These are phyloP conservation scores for Blastobotrys serpentis DNA, from an alignment of 1,139 yeast species.

Conservation along the genomic window DNA sequence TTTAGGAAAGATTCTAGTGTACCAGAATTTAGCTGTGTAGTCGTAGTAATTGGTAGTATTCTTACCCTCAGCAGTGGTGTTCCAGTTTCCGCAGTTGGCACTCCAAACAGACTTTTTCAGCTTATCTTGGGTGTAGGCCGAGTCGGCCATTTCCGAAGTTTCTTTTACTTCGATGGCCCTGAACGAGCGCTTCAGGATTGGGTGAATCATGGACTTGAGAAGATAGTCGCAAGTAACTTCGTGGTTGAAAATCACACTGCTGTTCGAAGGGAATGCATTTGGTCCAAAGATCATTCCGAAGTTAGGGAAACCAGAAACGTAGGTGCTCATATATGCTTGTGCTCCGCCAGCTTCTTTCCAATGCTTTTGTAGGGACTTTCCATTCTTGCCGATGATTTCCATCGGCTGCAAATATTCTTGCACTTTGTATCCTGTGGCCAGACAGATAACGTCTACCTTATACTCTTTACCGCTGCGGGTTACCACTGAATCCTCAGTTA, in stretches of 20 bases:
- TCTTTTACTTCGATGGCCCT: slow-evolving; percentile 21
- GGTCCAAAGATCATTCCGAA: slow-evolving; percentile 23
- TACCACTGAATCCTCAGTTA: slow-evolving; percentile 26
- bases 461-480: slow-evolving; percentile 26
- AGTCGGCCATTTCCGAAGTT: slow-evolving; percentile 20
- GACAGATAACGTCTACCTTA: slow-evolving; percentile 32
- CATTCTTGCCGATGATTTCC: slow-evolving; percentile 20
- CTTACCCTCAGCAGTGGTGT: slow-evolving; percentile 17
- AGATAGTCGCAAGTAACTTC: slow-evolving; percentile 21
- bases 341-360: slow-evolving; percentile 24
- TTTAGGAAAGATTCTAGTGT: slow-evolving; percentile 1
- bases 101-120: slow-evolving; percentile 18
- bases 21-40: slow-evolving; percentile 10
- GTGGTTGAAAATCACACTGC: slow-evolving; percentile 21
- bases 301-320: slow-evolving; percentile 25
- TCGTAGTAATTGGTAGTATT: slow-evolving; percentile 21
- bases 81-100: slow-evolving; percentile 17
- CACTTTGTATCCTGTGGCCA: slow-evolving; percentile 33
- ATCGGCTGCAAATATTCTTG: slow-evolving; percentile 17
- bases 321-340: slow-evolving; percentile 22
- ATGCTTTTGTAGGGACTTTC: slow-evolving; percentile 14
- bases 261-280: slow-evolving; percentile 24
- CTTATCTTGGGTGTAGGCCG: slow-evolving; percentile 15
- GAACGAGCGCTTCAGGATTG: slow-evolving; percentile 19
- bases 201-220: slow-evolving; percentile 20